Evolutionary conservation across 208 protist genomes (phyloP), one percentile per base, ranked within the genome.

Genomic region (Acanthamoeba healyi): DNA sequence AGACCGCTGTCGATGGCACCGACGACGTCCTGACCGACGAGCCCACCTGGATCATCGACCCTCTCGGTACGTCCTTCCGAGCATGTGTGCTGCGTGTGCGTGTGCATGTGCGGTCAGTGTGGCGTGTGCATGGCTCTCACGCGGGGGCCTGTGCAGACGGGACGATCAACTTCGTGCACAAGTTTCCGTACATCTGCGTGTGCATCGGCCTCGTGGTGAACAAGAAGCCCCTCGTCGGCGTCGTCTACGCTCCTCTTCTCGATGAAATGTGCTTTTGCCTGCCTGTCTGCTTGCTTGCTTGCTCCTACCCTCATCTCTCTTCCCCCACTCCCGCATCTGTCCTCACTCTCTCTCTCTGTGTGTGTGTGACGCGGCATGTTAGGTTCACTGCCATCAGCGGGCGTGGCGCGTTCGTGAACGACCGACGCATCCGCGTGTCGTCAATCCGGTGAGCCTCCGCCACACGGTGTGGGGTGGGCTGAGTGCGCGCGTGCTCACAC

Each of bases 91-190:
- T 17, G 40, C 9, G 26, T 24, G 24, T 36, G 19, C 40, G 40
- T 22, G 38, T 14, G 70, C 34, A 29, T 46, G 70, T 46, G 22
- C 17, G 15, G 40, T 81, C 15, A 1, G 36, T 77, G 36, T 15
- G 46, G 46, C 17, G 46, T 10, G 12, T 63, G 56, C 56, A 22
- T 63, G 56, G 19, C 19, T 22, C 19, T n/a, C 51, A 92, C 36
- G 3, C 22, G 22, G 14, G 40, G n/a, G n/a, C n/a, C n/a, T 82
- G 46, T 19, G 19, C 87, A 92, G 96, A 97, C 77, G 96, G 96
- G 46, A 97, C 96, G 51, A 96, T 95, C 1, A 97, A 97, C 70
- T 97, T 97, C 92, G 95, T 97, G 58, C 96, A 97, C 84, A 79
- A 72, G 46, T 70, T 94, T 26, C 92, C 93, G 15, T 87, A 65